Conservation (phyloP, 495 filamentous ascomycete species). For the Talaromyces proteolyticus region DNA sequence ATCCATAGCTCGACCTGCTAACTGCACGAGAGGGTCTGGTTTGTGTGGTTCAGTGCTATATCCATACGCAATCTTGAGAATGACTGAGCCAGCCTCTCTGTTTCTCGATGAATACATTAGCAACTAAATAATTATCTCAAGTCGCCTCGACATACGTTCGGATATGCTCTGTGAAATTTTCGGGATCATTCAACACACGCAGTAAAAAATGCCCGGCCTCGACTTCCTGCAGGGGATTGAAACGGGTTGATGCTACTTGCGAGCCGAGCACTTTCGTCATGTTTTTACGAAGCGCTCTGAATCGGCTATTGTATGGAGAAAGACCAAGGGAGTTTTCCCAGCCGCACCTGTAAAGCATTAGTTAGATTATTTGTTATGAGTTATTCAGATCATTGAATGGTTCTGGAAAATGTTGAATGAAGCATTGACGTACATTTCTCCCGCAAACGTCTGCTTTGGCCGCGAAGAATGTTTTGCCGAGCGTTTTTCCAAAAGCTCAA, state of each 20-base stretch:
- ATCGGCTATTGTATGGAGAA: slow-evolving; percentile 27
- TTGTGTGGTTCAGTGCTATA: slow-evolving; percentile 36
- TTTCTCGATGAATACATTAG: background rate
- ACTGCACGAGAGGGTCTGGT: slow-evolving; percentile 36
- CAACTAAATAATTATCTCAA: background rate
- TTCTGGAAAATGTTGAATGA: background rate
- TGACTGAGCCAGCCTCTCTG: slow-evolving; percentile 33
- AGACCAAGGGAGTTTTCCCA: slow-evolving; percentile 31
- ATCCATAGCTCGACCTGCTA: slow-evolving; percentile 28
- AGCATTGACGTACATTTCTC: slow-evolving; percentile 29
- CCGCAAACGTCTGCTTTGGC: slow-evolving; percentile 25
- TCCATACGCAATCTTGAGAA: slow-evolving; percentile 43
- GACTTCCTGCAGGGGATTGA: slow-evolving; percentile 27
- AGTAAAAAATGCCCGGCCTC: slow-evolving; percentile 36
- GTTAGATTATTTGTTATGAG: background rate
- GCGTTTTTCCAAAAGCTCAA: slow-evolving; percentile 33
- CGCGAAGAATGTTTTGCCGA: slow-evolving; percentile 38
- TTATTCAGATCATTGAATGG: background rate
- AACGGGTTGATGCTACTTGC: slow-evolving; percentile 22
- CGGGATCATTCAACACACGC: slow-evolving; percentile 29
- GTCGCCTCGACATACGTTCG: slow-evolving; percentile 24
- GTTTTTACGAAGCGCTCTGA: slow-evolving; percentile 36
- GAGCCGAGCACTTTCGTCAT: slow-evolving; percentile 26
- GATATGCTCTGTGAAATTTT: slow-evolving; percentile 29
- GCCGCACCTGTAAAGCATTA: slow-evolving; percentile 5